phyloP scores from a whole-genome alignment of 2,329 filamentous ascomycete genomes.

The Exophiala oligosperma region DNA sequence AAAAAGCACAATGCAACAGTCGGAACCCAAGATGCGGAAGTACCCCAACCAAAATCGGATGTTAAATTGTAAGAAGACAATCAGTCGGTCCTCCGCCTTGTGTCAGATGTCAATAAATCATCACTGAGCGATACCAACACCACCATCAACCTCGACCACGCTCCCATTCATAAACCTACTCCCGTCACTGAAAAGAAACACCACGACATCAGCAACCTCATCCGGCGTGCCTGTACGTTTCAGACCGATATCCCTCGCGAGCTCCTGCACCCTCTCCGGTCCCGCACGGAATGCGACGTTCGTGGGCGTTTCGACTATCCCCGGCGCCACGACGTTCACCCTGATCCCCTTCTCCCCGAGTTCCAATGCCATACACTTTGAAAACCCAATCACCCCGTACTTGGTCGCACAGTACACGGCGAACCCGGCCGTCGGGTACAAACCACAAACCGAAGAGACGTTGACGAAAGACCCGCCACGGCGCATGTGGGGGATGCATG shows the following conservation, averaged over 20 bases:
- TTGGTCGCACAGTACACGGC: conserved; percentile 35
- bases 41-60: no score
- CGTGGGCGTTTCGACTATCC: conserved; percentile 90
- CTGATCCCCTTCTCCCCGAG: conserved; percentile 62
- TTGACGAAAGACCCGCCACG: conserved; percentile 40
- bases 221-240: conserved; percentile 45
- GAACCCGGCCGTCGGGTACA: conserved; percentile 27
- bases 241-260: conserved; percentile 25
- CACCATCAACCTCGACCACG: conserved; percentile 40
- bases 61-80: no score
- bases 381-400: conserved; percentile 29
- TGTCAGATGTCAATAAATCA: no score
- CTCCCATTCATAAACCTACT: conserved; percentile 48
- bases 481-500: conserved; percentile 41
- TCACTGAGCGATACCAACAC: neutral
- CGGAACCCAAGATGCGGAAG: no score
- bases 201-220: conserved; percentile 53
- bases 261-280: neutral
- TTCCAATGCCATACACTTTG: conserved; percentile 30
- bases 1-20: no score
- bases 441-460: conserved; percentile 39
- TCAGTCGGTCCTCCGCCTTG: no score
- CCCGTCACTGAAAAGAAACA: conserved; percentile 48
- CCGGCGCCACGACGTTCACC: conserved; percentile 85
- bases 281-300: conserved; percentile 50